Conservation (phyloP, 2,329 filamentous ascomycete species). For the Fusarium annulatum region DNA sequence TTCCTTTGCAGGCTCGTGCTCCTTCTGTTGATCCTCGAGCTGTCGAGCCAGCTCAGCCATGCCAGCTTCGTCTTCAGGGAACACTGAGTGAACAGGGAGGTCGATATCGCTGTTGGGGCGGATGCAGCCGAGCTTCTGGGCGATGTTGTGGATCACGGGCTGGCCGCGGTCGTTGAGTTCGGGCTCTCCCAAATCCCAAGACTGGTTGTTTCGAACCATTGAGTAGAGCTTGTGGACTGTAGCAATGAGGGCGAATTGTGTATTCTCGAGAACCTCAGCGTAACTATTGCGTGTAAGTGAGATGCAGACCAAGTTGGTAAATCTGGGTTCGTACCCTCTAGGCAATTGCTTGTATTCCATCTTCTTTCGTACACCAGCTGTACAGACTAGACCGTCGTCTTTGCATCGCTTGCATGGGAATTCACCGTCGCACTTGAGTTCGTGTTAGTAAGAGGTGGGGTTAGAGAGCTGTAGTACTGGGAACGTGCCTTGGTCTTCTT, state of each 20-base stretch:
- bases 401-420: constrained; percentile 75
- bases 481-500: constrained; percentile 73
- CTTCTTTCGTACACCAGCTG: constrained; percentile 72
- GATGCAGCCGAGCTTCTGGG: constrained; percentile 72
- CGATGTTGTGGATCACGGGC: constrained; percentile 73
- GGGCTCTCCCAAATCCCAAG: constrained; percentile 72
- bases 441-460: constrained; percentile 21
- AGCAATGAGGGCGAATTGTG: constrained; percentile 71
- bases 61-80: constrained; percentile 70
- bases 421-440: constrained; percentile 68
- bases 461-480: constrained; percentile 2
- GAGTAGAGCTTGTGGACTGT: constrained; percentile 74
- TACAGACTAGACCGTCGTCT: constrained; percentile 73
- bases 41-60: constrained; percentile 67
- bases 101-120: constrained; percentile 71
- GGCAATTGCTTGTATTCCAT: constrained; percentile 76
- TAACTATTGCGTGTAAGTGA: constrained; percentile 58
- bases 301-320: neutral
- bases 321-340: constrained; percentile 60
- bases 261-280: constrained; percentile 73
- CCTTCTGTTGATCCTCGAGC: constrained; percentile 59
- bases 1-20: constrained; percentile 51
- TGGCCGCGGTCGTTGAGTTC: constrained; percentile 72
- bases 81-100: constrained; percentile 66
- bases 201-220: constrained; percentile 69